Conservation (phyloP, 176 grass and related monocot genomes). For the Aechmea fasciata region DNA sequence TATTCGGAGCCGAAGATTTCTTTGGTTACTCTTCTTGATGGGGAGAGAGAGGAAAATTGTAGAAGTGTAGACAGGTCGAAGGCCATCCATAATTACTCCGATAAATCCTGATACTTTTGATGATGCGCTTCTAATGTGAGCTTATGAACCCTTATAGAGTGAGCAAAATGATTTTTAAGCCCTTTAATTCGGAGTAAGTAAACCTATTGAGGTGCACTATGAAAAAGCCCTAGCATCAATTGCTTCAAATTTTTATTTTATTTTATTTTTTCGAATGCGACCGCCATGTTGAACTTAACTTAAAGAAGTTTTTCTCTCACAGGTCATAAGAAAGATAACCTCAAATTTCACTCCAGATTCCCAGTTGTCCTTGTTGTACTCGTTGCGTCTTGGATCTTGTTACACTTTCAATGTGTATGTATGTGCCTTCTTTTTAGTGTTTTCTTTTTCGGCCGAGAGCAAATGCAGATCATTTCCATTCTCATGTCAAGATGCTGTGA, state of each 20-base stretch:
- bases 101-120: background rate
- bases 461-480: too few relatives aligned
- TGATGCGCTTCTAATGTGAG: background rate
- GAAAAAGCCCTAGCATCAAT: background rate
- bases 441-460: too few relatives aligned
- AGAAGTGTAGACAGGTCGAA: background rate
- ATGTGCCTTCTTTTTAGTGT: too few relatives aligned
- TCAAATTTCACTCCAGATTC: too few relatives aligned
- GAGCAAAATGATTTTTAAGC: background rate
- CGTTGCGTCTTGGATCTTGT: too few relatives aligned
- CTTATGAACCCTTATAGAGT: background rate
- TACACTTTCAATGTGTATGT: too few relatives aligned
- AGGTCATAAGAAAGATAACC: too few relatives aligned
- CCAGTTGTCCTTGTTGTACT: too few relatives aligned
- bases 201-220: background rate
- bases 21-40: conserved; percentile 1
- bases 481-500: too few relatives aligned
- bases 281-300: too few relatives aligned
- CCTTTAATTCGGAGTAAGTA: background rate
- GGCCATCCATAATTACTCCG: background rate
- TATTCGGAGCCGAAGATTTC: background rate
- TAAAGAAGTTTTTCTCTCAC: too few relatives aligned
- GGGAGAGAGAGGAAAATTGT: background rate
- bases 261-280: too few relatives aligned
- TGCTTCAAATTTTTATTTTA: background rate